These are phyloP conservation scores for Tetraselmis striata DNA, from an alignment of 139 green algal genomes.

Conservation along the genomic window DNA sequence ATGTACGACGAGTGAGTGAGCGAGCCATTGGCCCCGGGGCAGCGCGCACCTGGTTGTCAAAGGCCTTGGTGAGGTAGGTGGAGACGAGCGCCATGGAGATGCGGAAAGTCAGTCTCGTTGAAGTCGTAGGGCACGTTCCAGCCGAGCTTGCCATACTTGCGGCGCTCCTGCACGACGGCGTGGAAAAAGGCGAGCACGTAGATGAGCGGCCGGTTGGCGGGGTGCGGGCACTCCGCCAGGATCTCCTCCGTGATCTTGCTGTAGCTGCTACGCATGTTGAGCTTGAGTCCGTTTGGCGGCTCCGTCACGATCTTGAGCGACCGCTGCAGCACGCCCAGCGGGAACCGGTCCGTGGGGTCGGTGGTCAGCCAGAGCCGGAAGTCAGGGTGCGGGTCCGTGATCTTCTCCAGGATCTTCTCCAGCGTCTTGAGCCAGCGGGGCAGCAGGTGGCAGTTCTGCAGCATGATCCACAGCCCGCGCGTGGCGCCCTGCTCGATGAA, in stretches of 20 bases:
- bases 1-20: no score
- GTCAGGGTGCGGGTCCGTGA: constrained; percentile 53
- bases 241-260: constrained; percentile 76
- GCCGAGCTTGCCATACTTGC: constrained; percentile 89
- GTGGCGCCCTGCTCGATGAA: constrained; percentile 64
- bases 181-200: constrained; percentile 89
- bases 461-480: constrained; percentile 77
- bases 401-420: constrained; percentile 79
- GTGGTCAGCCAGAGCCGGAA: constrained; percentile 82
- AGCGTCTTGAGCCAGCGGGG: constrained; percentile 76
- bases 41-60: constrained; percentile 30
- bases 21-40: no score
- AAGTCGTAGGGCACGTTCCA: constrained; percentile 93
- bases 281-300: constrained; percentile 82
- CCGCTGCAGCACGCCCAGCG: constrained; percentile 69
- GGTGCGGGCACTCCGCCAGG: constrained; percentile 67
- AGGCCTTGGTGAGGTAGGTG: constrained; percentile 75
- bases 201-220: constrained; percentile 69
- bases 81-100: constrained; percentile 77
- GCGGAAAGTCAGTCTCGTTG: constrained; percentile 88
- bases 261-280: constrained; percentile 83
- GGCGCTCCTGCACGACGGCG: constrained; percentile 77
- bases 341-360: constrained; percentile 71
- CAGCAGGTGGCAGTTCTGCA: constrained; percentile 86
- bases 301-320: constrained; percentile 81